phyloP scores from a whole-genome alignment of 2,329 filamentous ascomycete genomes.

The Blastomyces gilchristii region DNA sequence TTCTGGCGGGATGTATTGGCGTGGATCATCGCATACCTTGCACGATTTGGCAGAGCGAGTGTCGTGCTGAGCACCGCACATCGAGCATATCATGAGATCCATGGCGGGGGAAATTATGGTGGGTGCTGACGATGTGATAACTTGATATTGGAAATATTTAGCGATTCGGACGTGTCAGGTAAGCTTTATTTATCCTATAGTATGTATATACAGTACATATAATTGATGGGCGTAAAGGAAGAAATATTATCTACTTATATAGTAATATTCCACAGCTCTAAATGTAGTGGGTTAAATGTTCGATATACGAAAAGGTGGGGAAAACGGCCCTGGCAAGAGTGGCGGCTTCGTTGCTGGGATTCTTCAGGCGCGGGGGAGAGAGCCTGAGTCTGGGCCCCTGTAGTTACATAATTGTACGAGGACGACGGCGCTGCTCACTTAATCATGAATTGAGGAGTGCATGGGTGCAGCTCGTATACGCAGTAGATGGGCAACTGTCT shows the following conservation, averaged over 20 bases:
- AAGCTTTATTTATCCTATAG: not conserved
- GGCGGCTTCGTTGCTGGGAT: not conserved
- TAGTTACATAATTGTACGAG: not conserved
- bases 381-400: not conserved
- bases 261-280: not conserved
- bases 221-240: not conserved
- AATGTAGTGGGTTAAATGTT: not conserved
- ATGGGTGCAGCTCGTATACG: not conserved
- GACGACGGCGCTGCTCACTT: not conserved
- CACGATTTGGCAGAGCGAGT: constrained; percentile 17
- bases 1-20: constrained; percentile 22
- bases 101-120: not conserved
- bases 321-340: not conserved
- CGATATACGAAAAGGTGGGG: not conserved
- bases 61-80: constrained; percentile 22
- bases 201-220: not conserved
- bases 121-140: too few species aligned
- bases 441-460: not conserved
- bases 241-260: not conserved
- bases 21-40: constrained; percentile 25
- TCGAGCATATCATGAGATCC: constrained; percentile 22
- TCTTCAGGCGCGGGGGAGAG: not conserved
- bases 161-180: not conserved
- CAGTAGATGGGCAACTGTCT: not conserved
- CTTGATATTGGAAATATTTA: not conserved